Percentiles rank a stretch among this genome's conserved stretches.
Evolutionary conservation across 352 stramenopile species (phyloP).

Genomic region (Phytopythium helicoides): DNA sequence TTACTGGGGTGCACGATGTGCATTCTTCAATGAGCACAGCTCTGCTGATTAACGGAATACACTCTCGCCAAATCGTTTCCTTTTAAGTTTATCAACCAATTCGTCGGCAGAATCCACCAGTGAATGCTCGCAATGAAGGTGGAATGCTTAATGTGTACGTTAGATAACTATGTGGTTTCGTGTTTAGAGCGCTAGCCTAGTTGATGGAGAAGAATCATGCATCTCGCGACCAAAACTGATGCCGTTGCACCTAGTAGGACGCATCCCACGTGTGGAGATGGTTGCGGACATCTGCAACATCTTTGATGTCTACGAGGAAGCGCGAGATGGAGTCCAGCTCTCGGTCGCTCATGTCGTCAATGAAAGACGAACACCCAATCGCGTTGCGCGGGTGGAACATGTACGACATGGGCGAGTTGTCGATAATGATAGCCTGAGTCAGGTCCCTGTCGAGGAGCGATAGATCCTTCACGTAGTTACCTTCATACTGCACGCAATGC

Average conservation of each 20-base stretch:
- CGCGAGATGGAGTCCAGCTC: constrained; percentile 87
- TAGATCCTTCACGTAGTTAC: constrained; percentile 98
- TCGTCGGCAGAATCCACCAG: too few relatives aligned
- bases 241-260: constrained; percentile 35
- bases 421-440: constrained; percentile 96
- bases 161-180: too few relatives aligned
- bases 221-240: neutral
- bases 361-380: constrained; percentile 86
- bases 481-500: constrained; percentile 95
- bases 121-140: too few relatives aligned
- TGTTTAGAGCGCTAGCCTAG: too few relatives aligned
- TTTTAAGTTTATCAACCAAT: too few relatives aligned
- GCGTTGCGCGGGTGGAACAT: constrained; percentile 95
- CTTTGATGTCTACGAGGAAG: constrained; percentile 55
- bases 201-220: too few relatives aligned
- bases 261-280: constrained; percentile 71
- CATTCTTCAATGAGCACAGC: too few relatives aligned
- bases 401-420: constrained; percentile 99
- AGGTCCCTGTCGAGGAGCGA: constrained; percentile 93
- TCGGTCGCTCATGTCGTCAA: constrained; percentile 86
- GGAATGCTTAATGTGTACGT: too few relatives aligned
- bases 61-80: too few relatives aligned
- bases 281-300: constrained; percentile 60
- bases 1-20: too few relatives aligned
- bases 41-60: too few relatives aligned